Evolutionary conservation across 257 asterid genomes (phyloP).

Genomic region (Primulina huaijiensis): DNA sequence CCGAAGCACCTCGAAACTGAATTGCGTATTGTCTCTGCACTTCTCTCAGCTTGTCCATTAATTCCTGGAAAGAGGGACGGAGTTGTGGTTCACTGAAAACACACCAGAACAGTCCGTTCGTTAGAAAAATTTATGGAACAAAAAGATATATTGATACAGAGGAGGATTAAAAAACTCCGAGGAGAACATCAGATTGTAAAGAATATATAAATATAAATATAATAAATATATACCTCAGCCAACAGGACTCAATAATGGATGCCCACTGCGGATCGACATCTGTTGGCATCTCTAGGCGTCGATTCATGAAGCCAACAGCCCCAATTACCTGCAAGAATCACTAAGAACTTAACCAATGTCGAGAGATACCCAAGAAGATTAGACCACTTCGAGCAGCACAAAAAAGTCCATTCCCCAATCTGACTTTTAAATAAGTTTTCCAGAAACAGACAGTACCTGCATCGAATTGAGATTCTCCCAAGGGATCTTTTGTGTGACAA

Average conservation of each 20-base stretch:
- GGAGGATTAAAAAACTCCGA: background rate
- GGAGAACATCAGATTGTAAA: background rate
- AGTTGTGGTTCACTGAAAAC: background rate
- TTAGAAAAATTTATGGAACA: background rate
- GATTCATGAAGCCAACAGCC: conserved; percentile 98
- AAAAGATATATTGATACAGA: background rate
- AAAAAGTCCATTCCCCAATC: background rate
- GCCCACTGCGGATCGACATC: conserved; percentile 78
- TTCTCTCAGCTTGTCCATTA: background rate
- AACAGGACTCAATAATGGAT: conserved; percentile 83
- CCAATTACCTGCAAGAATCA: conserved; percentile 70
- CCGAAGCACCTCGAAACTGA: conserved; percentile 51
- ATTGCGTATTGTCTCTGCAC: conserved; percentile 3
- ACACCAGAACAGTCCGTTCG: background rate
- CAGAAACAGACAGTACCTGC: conserved; percentile 56
- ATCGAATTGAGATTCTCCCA: conserved; percentile 87
- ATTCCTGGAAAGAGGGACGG: background rate
- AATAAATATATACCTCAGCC: conserved; percentile 58
- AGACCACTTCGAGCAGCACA: background rate
- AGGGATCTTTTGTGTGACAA: conserved; percentile 83
- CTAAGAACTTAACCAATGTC: background rate
- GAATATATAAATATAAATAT: background rate
- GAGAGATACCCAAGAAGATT: background rate
- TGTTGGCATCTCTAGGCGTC: conserved; percentile 71
- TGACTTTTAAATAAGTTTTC: background rate